Conservation (phyloP, 768 basidiomycete genomes). For the Tylopilus cervinicoccineus region DNA sequence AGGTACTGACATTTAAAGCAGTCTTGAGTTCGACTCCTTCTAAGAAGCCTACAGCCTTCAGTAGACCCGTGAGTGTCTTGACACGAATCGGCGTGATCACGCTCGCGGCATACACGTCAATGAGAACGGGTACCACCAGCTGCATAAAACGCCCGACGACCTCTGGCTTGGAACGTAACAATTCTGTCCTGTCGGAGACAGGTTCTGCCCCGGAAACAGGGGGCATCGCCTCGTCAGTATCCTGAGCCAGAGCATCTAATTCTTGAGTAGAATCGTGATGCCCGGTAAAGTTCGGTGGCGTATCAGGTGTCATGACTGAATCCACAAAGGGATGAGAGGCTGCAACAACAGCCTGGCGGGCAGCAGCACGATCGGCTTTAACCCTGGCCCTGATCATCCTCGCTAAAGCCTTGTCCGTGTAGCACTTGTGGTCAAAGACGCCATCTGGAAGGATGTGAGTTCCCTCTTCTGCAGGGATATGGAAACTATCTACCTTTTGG, state of each 20-base stretch:
- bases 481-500: slow-evolving; percentile 64
- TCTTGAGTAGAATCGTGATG: slow-evolving; percentile 26
- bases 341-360: slow-evolving; percentile 47
- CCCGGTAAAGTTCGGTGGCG: slow-evolving; percentile 10
- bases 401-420: slow-evolving; percentile 81
- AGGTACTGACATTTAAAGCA: slow-evolving; percentile 66
- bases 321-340: slow-evolving; percentile 28
- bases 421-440: slow-evolving; percentile 88
- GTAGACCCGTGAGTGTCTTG: slow-evolving; percentile 81
- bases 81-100: slow-evolving; percentile 83
- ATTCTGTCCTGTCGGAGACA: slow-evolving; percentile 58
- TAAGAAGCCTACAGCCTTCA: slow-evolving; percentile 90
- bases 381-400: slow-evolving; percentile 78
- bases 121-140: slow-evolving; percentile 86
- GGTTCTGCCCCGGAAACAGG: slow-evolving; percentile 32
- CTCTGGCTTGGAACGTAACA: slow-evolving; percentile 69
- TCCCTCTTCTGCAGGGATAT: background rate
- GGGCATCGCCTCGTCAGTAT: slow-evolving; percentile 38
- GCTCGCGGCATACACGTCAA: slow-evolving; percentile 99
- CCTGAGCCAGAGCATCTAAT: slow-evolving; percentile 39
- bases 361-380: slow-evolving; percentile 74
- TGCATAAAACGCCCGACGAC: slow-evolving; percentile 84
- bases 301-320: slow-evolving; percentile 20
- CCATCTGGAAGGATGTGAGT: slow-evolving; percentile 56
- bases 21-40: slow-evolving; percentile 69